Evolutionary conservation across 306 rosid species (phyloP).

Genomic region (Neltuma alba): DNA sequence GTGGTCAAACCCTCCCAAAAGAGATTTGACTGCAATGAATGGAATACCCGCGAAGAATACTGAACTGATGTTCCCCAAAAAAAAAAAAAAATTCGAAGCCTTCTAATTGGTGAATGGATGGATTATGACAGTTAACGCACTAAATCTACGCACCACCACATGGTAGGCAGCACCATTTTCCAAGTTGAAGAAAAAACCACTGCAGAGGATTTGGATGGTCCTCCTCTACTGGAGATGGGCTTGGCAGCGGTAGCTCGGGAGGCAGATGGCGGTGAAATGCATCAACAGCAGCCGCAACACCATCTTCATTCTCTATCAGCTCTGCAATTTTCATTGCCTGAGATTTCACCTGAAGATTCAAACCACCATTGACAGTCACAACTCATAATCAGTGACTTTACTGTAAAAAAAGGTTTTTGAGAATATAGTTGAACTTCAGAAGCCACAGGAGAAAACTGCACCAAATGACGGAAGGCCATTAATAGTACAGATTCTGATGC

Average conservation of each 20-base stretch:
- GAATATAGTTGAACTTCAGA: not conserved
- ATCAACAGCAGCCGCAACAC: slow-evolving; percentile 79
- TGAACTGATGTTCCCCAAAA: not conserved
- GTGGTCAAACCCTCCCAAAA: slow-evolving; percentile 30
- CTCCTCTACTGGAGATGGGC: slow-evolving; percentile 49
- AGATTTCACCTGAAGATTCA: slow-evolving; percentile 60
- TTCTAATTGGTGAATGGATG: slow-evolving; percentile 13
- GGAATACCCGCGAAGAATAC: slow-evolving; percentile 35
- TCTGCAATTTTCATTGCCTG: slow-evolving; percentile 60
- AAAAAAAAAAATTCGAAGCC: slow-evolving; percentile 9
- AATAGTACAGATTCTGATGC: not conserved
- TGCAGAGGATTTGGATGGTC: slow-evolving; percentile 52
- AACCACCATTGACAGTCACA: slow-evolving; percentile 6
- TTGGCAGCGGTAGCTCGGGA: slow-evolving; percentile 64
- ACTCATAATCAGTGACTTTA: not conserved
- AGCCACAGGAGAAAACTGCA: not conserved
- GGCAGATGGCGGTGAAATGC: slow-evolving; percentile 83
- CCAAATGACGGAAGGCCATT: not conserved
- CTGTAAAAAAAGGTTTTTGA: not conserved
- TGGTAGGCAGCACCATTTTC: slow-evolving; percentile 65
- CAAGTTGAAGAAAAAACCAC: slow-evolving; percentile 62
- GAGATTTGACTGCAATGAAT: slow-evolving; percentile 50
- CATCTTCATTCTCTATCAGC: slow-evolving; percentile 76
- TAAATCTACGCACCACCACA: slow-evolving; percentile 59
- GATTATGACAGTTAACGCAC: slow-evolving; percentile 13